A percentile compares a stretch with the other conserved stretches of the same genome.
Conservation (phyloP, 2,329 filamentous ascomycete genomes). For the Dothideomycetes sp. region DNA sequence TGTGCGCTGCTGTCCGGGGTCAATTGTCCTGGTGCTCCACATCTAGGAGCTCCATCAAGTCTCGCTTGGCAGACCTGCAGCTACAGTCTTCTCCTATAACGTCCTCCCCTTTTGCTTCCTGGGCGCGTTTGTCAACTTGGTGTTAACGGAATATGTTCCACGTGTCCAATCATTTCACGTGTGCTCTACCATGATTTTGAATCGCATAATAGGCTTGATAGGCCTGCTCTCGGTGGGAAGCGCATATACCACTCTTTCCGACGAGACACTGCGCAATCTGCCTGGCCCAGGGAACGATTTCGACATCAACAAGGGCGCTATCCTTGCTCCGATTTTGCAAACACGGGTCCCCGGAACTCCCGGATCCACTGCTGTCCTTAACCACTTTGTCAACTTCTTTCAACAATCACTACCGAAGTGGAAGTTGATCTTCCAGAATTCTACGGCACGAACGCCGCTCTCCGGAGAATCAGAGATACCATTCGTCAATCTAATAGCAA, state of each 20-base stretch:
- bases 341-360: slow-evolving; percentile 81
- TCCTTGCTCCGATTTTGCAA: slow-evolving; percentile 78
- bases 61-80: no score
- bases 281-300: slow-evolving; percentile 59
- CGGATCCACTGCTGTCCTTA: slow-evolving; percentile 60
- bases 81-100: no score
- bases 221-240: slow-evolving; percentile 19
- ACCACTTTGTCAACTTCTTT: slow-evolving; percentile 82
- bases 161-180: not conserved
- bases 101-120: no score
- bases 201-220: slow-evolving; percentile 16
- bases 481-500: slow-evolving; percentile 79
- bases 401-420: slow-evolving; percentile 61
- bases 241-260: slow-evolving; percentile 56
- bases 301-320: slow-evolving; percentile 60
- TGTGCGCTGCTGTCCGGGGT: no score
- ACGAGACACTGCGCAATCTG: slow-evolving; percentile 60
- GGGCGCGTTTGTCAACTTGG: no score
- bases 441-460: slow-evolving; percentile 70
- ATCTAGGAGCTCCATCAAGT: no score
- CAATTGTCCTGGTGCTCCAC: no score
- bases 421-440: slow-evolving; percentile 77
- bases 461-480: slow-evolving; percentile 61
- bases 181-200: slow-evolving; percentile 12
- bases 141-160: no score